A percentile compares a stretch with the other conserved stretches of the same genome.
phyloP scores from a whole-genome alignment of 225 moss, liverwort and hornwort genomes.

The Antitrichia curtipendula region DNA sequence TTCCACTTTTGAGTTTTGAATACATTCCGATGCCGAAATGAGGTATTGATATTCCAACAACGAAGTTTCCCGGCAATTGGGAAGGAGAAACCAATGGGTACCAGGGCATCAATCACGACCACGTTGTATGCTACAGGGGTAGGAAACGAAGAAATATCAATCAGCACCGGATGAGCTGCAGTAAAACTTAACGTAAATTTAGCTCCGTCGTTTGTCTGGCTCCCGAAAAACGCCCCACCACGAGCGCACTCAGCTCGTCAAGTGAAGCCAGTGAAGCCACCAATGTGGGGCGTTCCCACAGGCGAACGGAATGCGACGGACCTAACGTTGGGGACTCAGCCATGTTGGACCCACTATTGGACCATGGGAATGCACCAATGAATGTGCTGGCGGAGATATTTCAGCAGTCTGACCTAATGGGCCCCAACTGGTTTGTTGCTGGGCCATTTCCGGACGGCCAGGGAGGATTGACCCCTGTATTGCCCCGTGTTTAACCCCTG shows the following conservation, averaged over 20 bases:
- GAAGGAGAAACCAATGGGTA: background rate
- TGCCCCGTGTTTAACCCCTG: too few species aligned
- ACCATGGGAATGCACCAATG: background rate
- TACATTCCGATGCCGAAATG: rapidly evolving
- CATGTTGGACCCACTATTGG: background rate
- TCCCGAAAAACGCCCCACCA: background rate
- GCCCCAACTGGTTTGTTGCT: background rate
- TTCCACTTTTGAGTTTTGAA: background rate
- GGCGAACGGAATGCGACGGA: background rate
- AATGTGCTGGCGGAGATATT: background rate
- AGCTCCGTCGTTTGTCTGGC: background rate
- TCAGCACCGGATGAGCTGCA: background rate
- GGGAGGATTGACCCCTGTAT: too few species aligned
- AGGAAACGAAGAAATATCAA: background rate
- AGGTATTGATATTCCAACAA: too few species aligned
- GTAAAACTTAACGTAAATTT: background rate
- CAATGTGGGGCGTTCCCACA: background rate
- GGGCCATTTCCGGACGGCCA: too few species aligned
- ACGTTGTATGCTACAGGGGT: background rate
- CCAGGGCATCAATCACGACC: background rate
- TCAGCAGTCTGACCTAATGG: background rate
- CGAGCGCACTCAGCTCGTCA: background rate
- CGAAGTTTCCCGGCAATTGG: background rate
- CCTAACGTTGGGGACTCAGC: background rate
- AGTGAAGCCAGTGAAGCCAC: background rate